Conservation (phyloP, 2,329 filamentous ascomycete species). For the Cladophialophora immunda region DNA sequence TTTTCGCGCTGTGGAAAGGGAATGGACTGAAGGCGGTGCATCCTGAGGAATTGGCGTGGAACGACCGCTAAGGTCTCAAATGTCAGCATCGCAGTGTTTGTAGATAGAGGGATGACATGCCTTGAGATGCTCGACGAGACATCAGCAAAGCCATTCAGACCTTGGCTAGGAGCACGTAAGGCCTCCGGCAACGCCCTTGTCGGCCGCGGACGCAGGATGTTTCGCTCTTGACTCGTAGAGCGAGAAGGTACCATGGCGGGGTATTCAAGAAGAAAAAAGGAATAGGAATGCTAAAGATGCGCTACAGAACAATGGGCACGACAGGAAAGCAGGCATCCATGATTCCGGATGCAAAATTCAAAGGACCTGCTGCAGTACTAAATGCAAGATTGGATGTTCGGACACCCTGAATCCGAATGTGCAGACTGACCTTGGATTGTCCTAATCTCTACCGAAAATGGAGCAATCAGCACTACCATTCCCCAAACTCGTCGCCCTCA, state of each 20-base stretch:
- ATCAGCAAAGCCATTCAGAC: constrained; percentile 43
- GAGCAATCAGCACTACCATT: constrained; percentile 13
- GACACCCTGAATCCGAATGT: constrained; percentile 23
- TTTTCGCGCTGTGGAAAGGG: constrained; percentile 83
- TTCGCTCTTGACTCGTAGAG: constrained; percentile 28
- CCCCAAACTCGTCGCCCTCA: neutral
- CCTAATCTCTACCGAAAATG: constrained; percentile 17
- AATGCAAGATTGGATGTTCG: constrained; percentile 22
- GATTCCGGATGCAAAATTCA: constrained; percentile 13
- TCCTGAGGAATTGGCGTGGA: constrained; percentile 87
- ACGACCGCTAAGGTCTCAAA: constrained; percentile 66
- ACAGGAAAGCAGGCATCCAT: constrained; percentile 19
- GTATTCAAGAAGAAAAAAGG: neutral
- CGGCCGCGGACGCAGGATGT: constrained; percentile 37
- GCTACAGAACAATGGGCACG: constrained; percentile 3
- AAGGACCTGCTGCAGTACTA: constrained; percentile 1
- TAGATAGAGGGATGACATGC: constrained; percentile 38
- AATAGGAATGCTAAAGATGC: constrained; percentile 10
- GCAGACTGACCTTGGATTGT: neutral
- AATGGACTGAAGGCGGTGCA: constrained; percentile 90
- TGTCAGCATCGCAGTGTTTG: constrained; percentile 13
- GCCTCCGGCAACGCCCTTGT: constrained; percentile 30
- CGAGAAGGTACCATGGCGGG: constrained; percentile 25
- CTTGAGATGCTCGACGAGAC: constrained; percentile 48
- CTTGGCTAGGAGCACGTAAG: constrained; percentile 39